Base-by-base conservation (phyloP, 2,329 filamentous ascomycete species). In the Aspergillus awamori region DNA sequence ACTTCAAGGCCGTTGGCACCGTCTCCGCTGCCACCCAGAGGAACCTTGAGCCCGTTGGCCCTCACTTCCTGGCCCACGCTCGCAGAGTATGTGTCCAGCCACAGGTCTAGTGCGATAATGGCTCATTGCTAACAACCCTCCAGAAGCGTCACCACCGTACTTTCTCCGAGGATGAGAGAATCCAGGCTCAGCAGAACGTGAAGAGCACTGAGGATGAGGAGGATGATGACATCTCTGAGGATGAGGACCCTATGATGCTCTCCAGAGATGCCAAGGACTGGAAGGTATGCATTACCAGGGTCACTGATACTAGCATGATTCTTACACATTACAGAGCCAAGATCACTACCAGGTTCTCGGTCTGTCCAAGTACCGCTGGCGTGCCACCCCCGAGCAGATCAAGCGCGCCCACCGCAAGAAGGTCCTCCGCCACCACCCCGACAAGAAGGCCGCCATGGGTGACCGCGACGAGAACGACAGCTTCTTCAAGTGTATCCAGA, bases 401-500 rank as follows among this genome's bases (percentile, higher is more conserved):
- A 98, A 97, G 86, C 91, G 92, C 72, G 95, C 96, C 69, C 94
- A 99, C 83, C 92, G 95, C 83, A 97, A 96, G 88, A 99, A 99
- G 90, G 95, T 99, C 67, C 90, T 99, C 68, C 94, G 93, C 82
- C 95, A 99, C 80, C 95, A 99, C 80, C 95, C 95, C 64, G 95
- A 99, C 80, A 99, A 99, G 89, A 96, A 96, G 83, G 95, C 96
- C 15, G 95, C 95, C 28, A 86, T 89, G 52, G 95, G 95, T 64
- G 86, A 87, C 72, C 86, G 87, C 69, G 93, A 98, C 73, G 94
- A 82, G 71, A 80, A 97, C 80, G 95, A 99, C 79, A 92, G 91
- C 78, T 99, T 99, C 85, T 99, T 99, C 90, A 99, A 99, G 86
- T 99, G 96, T 81, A 99, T 99, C 79, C 96, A 99, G 79, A 97